Evolutionary conservation across 2,329 filamentous ascomycete genomes (phyloP).

Genomic region (Penicillium sp.): DNA sequence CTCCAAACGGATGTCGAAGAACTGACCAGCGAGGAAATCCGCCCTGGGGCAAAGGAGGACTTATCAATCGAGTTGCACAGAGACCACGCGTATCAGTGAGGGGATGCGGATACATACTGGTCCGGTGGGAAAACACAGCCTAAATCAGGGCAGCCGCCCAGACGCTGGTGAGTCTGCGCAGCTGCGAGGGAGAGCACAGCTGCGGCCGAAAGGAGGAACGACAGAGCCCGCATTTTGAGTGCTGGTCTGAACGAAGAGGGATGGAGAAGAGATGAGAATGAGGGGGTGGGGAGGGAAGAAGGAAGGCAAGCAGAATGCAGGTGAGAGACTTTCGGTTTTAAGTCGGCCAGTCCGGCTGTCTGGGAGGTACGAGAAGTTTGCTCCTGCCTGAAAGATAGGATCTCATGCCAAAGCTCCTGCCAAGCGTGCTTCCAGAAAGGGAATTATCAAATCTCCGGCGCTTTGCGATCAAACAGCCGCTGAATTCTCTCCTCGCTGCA

Average conservation of each 20-base stretch:
- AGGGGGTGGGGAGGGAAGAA: not conserved
- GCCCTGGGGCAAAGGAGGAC: constrained; percentile 47
- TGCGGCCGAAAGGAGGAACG: constrained; percentile 22
- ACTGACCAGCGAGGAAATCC: constrained; percentile 81
- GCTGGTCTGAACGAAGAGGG: not conserved
- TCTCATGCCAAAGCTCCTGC: not conserved
- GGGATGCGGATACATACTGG: constrained; percentile 44
- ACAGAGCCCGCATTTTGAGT: constrained; percentile 29
- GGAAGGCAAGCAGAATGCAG: not conserved
- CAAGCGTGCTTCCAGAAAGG: not conserved
- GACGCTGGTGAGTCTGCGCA: constrained; percentile 58
- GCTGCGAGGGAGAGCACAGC: constrained; percentile 29
- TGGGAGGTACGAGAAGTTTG: not conserved
- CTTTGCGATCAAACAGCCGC: not conserved
- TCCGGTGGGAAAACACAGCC: constrained; percentile 62
- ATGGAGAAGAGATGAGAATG: not conserved
- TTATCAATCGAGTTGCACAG: not conserved
- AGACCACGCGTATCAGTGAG: not conserved
- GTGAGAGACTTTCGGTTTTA: not conserved
- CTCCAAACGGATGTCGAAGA: constrained; percentile 81
- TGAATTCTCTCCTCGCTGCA: not conserved
- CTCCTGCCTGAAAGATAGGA: not conserved
- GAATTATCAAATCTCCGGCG: constrained; percentile 1
- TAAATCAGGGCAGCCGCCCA: constrained; percentile 58
- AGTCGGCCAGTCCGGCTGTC: not conserved